Conservation (phyloP, 495 filamentous ascomycete genomes). For the Ramalina intermedia region DNA sequence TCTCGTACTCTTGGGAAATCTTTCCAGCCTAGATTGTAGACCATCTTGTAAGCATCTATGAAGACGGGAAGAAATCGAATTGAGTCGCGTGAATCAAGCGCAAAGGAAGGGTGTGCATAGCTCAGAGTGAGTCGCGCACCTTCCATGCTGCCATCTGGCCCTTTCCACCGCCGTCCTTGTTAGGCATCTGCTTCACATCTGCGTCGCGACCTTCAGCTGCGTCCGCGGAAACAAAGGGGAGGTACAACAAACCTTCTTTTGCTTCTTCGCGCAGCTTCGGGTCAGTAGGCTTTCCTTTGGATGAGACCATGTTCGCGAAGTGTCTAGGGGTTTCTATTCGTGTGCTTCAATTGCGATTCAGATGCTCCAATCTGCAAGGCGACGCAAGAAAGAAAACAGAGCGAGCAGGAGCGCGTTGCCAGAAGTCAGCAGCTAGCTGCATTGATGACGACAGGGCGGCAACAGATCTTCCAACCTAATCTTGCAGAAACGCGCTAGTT, state of each 20-base stretch:
- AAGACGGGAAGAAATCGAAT: neutral
- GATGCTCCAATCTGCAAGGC: no score
- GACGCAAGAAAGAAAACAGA: no score
- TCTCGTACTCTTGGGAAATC: conserved; percentile 40
- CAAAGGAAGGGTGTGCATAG: neutral
- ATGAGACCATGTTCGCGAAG: conserved; percentile 22
- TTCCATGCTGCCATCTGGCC: conserved; percentile 45
- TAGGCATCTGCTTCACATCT: conserved; percentile 28
- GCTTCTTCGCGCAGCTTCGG: conserved; percentile 35
- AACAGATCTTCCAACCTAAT: no score
- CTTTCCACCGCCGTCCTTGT: conserved; percentile 39
- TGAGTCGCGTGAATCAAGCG: neutral
- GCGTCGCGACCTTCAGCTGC: neutral
- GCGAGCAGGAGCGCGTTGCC: conserved; percentile 4
- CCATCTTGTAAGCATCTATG: neutral
- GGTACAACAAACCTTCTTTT: conserved; percentile 24
- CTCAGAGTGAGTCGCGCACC: conserved; percentile 16
- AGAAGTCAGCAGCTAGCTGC: no score
- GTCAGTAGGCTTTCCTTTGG: conserved; percentile 40
- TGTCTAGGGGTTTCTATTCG: neutral
- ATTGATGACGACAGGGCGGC: no score
- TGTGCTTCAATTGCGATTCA: no score
- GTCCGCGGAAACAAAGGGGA: neutral
- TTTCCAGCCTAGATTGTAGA: conserved; percentile 25
- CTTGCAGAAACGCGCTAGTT: no score